Evolutionary conservation across 805 yeast species (phyloP).

Genomic region (Scheffersomyces lignosus): DNA sequence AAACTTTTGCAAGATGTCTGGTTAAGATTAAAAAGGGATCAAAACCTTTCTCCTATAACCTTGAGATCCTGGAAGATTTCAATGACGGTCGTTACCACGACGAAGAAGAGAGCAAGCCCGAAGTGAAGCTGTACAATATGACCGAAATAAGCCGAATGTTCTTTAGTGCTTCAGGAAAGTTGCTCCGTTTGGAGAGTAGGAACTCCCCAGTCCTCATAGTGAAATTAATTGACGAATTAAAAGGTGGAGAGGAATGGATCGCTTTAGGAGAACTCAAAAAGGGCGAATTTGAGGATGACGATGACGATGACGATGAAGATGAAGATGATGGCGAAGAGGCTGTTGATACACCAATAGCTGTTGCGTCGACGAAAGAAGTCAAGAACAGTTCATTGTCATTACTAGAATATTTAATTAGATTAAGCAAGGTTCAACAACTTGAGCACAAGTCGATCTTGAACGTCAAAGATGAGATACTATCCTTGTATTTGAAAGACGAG

Average conservation of each 20-base stretch:
- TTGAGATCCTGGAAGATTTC: conserved; percentile 56
- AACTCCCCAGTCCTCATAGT: conserved; percentile 66
- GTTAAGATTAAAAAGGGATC: conserved; percentile 38
- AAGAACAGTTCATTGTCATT: conserved; percentile 48
- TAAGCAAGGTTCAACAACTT: conserved; percentile 58
- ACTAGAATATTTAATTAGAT: conserved; percentile 62
- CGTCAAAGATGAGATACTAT: conserved; percentile 65
- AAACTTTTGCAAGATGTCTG: conserved; percentile 58
- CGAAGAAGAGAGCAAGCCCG: conserved; percentile 44
- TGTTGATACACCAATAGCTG: conserved; percentile 8
- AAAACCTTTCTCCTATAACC: conserved; percentile 38
- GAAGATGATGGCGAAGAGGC: conserved; percentile 5
- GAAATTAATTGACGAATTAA: conserved; percentile 33
- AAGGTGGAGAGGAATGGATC: conserved; percentile 18
- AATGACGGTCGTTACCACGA: conserved; percentile 77
- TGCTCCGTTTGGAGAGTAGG: conserved; percentile 61
- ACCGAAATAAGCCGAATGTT: conserved; percentile 51
- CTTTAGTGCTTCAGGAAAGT: conserved; percentile 68
- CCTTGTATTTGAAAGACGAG: conserved; percentile 63
- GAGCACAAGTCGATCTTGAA: conserved; percentile 55
- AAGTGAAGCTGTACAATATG: conserved; percentile 34
- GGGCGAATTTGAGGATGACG: conserved; percentile 12
- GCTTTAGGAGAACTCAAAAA: conserved; percentile 18
- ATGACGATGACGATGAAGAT: conserved; percentile 10
- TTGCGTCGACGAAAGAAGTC: background rate